Evolutionary conservation across 129 eudicot genomes (phyloP).

Genomic region (Heracleum sosnowskyi): DNA sequence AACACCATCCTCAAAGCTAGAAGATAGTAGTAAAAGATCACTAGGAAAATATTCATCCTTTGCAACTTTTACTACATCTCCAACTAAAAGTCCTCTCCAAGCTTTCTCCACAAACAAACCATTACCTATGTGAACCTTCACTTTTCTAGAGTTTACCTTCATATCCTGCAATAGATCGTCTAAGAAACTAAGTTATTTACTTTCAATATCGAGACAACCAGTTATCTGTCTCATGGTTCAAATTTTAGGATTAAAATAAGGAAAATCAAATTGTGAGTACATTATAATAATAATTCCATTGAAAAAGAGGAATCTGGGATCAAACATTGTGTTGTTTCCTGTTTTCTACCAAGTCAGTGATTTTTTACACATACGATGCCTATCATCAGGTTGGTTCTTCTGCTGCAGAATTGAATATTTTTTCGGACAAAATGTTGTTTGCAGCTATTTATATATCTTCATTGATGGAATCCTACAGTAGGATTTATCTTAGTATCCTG

Average conservation of each 20-base stretch:
- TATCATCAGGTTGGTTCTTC: not conserved
- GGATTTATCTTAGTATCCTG: not conserved
- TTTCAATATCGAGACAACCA: not conserved
- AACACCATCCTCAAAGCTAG: slow-evolving; percentile 51
- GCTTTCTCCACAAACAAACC: slow-evolving; percentile 30
- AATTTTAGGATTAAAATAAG: not conserved
- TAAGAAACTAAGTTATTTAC: not conserved
- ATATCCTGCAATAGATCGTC: slow-evolving; percentile 25
- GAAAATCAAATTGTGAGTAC: not conserved
- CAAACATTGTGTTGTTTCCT: not conserved
- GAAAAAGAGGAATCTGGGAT: not conserved
- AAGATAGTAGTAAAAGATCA: slow-evolving; percentile 39
- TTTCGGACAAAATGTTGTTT: not conserved
- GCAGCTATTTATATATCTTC: not conserved
- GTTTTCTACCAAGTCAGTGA: not conserved
- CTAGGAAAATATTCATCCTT: slow-evolving; percentile 47
- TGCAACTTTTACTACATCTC: slow-evolving; percentile 38
- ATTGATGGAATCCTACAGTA: not conserved
- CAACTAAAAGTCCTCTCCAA: slow-evolving; percentile 41
- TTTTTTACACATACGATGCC: not conserved
- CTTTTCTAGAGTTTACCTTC: slow-evolving; percentile 44
- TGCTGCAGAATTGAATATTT: not conserved
- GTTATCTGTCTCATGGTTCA: not conserved
- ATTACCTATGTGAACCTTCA: slow-evolving; percentile 36
- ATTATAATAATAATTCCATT: not conserved